phyloP scores from a whole-genome alignment of 2,329 filamentous ascomycete genomes.

The Trichoderma sp. region DNA sequence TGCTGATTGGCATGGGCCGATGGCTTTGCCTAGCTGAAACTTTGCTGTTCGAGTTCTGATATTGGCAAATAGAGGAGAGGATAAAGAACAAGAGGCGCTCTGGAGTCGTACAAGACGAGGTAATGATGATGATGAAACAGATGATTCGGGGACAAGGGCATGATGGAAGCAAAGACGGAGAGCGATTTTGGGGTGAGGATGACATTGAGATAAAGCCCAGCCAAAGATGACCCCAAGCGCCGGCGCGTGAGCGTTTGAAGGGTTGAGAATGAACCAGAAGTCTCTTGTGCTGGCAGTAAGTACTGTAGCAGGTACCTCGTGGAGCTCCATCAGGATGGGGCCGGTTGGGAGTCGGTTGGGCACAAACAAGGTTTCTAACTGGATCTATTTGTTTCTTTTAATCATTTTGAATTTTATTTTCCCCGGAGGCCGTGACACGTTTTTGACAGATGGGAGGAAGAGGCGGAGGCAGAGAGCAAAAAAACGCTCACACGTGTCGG shows the following conservation, averaged over 20 bases:
- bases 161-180: background rate
- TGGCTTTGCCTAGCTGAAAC: conserved; percentile 3
- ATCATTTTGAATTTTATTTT: background rate
- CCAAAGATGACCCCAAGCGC: conserved; percentile 5
- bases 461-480: background rate
- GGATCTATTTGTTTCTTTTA: background rate
- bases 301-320: background rate
- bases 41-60: background rate
- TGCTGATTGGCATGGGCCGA: background rate
- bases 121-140: background rate
- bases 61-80: background rate
- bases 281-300: background rate
- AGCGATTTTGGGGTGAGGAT: background rate
- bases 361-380: background rate
- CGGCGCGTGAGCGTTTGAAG: conserved; percentile 14
- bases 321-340: background rate
- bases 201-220: background rate
- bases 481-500: background rate
- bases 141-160: background rate
- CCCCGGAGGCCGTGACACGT: background rate
- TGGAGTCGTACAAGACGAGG: background rate
- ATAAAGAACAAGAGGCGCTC: background rate
- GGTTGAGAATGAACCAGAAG: background rate
- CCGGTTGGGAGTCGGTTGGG: conserved; percentile 15
- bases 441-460: background rate